Percentiles rank a stretch among this genome's conserved stretches.
Conservation (phyloP, 2,329 filamentous ascomycete genomes). For the Acrodontium crateriforme region DNA sequence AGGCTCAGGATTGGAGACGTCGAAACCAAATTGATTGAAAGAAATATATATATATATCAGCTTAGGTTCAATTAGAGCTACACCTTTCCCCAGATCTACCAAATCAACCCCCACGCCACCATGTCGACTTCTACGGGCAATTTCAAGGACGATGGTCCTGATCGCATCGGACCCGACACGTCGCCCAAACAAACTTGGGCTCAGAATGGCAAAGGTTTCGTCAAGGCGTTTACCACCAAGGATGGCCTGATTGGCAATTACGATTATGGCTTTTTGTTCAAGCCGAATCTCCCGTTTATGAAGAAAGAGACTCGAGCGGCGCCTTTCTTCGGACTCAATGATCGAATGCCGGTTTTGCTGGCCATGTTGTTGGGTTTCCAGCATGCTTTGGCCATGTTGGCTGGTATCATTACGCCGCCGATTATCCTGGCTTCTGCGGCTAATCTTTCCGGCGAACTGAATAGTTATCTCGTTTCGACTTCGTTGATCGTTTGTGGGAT, state of each 20-base stretch:
- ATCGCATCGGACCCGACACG: constrained; percentile 32
- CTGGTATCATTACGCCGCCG: constrained; percentile 59
- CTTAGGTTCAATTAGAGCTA: too few species aligned
- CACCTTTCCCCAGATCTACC: too few species aligned
- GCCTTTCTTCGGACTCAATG: constrained; percentile 75
- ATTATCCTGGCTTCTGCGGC: constrained; percentile 56
- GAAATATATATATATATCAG: too few species aligned
- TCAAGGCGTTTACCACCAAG: constrained; percentile 36
- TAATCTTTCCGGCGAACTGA: constrained; percentile 45
- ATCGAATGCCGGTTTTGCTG: constrained; percentile 61
- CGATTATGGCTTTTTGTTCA: constrained; percentile 82
- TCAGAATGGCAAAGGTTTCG: constrained; percentile 26
- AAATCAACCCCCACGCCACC: too few species aligned
- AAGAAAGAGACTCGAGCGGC: constrained; percentile 44
- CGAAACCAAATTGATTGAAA: too few species aligned
- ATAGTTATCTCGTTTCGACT: constrained; percentile 68
- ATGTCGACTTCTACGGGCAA: constrained; percentile 14
- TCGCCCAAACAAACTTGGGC: constrained; percentile 27
- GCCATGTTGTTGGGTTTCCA: constrained; percentile 65
- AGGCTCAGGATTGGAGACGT: constrained; percentile 16
- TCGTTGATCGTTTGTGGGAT: constrained; percentile 67
- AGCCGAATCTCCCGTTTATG: constrained; percentile 70
- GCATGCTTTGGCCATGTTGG: constrained; percentile 61
- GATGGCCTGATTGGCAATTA: constrained; percentile 69
- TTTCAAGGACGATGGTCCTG: constrained; percentile 28